Evolutionary conservation across 2,329 filamentous ascomycete genomes (phyloP).

Genomic region (Claviceps spartinae): DNA sequence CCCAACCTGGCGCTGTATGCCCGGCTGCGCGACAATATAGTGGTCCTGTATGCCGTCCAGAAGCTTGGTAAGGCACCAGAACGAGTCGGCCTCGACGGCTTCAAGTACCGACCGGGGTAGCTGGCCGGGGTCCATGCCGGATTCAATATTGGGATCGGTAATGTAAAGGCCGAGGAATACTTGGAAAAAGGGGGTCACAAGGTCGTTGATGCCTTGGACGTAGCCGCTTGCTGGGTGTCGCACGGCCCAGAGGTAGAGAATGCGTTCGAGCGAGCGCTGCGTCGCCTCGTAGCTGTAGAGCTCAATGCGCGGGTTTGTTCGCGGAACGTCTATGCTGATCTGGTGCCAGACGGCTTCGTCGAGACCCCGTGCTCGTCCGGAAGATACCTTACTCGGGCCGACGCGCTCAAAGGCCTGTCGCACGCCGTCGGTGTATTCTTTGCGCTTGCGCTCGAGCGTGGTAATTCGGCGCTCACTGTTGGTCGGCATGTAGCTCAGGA

Average conservation of each 20-base stretch:
- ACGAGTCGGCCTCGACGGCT: slow-evolving; percentile 92
- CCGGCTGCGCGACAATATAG: slow-evolving; percentile 94
- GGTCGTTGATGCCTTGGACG: slow-evolving; percentile 95
- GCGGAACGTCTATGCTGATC: slow-evolving; percentile 94
- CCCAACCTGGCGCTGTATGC: slow-evolving; percentile 86
- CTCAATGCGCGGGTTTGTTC: slow-evolving; percentile 91
- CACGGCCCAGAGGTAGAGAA: slow-evolving; percentile 95
- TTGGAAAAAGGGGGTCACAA: slow-evolving; percentile 96
- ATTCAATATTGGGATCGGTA: slow-evolving; percentile 82
- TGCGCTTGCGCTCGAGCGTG: slow-evolving; percentile 84
- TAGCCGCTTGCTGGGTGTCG: slow-evolving; percentile 94
- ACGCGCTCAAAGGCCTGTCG: slow-evolving; percentile 56
- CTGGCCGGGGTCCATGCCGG: slow-evolving; percentile 93
- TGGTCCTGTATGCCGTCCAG: slow-evolving; percentile 99
- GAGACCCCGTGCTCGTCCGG: slow-evolving; percentile 48
- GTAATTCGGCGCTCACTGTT: slow-evolving; percentile 85
- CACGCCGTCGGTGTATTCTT: slow-evolving; percentile 92
- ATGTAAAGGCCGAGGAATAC: slow-evolving; percentile 93
- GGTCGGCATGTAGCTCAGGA: slow-evolving; percentile 92
- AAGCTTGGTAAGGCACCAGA: slow-evolving; percentile 96
- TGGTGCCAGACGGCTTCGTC: slow-evolving; percentile 99
- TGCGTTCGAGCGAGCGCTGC: slow-evolving; percentile 83
- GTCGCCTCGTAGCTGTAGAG: slow-evolving; percentile 94
- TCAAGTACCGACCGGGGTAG: slow-evolving; percentile 82
- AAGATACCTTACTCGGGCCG: slow-evolving; percentile 27